Evolutionary conservation across 2,329 filamentous ascomycete species (phyloP), one percentile per base, ranked within the genome.

Genomic region (Aotearoamyces nothofagi): DNA sequence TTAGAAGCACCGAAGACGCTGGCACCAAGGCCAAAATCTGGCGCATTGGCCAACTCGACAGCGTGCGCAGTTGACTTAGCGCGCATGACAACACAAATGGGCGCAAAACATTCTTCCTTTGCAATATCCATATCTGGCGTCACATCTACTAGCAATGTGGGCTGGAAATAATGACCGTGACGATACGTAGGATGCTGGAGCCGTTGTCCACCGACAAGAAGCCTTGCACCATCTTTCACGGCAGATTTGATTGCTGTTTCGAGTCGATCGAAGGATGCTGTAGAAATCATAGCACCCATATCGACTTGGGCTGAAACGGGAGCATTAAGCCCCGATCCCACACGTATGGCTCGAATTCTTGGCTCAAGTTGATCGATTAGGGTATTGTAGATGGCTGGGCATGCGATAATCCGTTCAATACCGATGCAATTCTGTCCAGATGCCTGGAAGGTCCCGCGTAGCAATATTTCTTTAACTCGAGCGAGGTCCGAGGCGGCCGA

Each of bases 401-500:
- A 66, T 14, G 78, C 82, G 41, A 96, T 76, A 46, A 96, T 76
- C 32, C 90, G 79, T 58, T 98, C 90, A 41, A 94, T 87, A 31
- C 90, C 90, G 47, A 98, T 87, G 55, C 90, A 98, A 57, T 98
- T 98, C 54, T 98, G 90, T 1, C 90, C 90, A 10, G 84, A 78
- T 29, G 84, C 84, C 54, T 98, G 90, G 56, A 96, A 98, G 7
- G 82, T 83, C 29, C 87, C 90, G 30, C 90, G 74, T 57, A 98
- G 76, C 37, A 96, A 69, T 38, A 92, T 78, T 37, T 84, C 80
- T 22, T 70, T 68, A 27, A 96, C 75, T 23, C 78, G 71, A 4
- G 69, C 56, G 34, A 96, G 62, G 43, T 83, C 66, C 33, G 50
- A 45, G 19, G 56, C 49, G 26, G 53, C 54, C 3, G 90, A 83